Percentiles rank a stretch among this genome's conserved stretches.
These are phyloP conservation scores for Cardamine resedifolia DNA, from an alignment of 345 rosid species.

Conservation along the genomic window DNA sequence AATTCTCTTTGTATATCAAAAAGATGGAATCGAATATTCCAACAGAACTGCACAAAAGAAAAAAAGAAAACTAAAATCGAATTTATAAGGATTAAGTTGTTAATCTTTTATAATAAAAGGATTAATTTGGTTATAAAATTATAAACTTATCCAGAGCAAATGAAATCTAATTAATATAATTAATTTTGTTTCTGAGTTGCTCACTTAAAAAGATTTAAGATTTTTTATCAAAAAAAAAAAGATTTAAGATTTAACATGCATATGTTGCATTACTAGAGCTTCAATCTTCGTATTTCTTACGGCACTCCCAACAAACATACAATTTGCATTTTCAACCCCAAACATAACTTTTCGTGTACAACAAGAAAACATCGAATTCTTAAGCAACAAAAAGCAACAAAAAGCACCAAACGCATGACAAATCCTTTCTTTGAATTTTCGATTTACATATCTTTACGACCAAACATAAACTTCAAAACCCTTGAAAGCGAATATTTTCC, in stretches of 20 bases:
- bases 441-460: constrained; percentile 33
- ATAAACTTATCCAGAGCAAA: neutral
- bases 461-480: constrained; percentile 10
- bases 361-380: constrained; percentile 6
- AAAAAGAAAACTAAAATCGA: neutral
- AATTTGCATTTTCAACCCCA: neutral
- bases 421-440: constrained; percentile 13
- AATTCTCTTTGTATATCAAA: neutral
- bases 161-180: too few relatives aligned
- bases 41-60: neutral
- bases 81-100: neutral
- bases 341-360: neutral
- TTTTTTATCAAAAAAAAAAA: too few relatives aligned
- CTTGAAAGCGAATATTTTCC: neutral
- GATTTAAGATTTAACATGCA: neutral
- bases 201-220: too few relatives aligned
- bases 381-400: too few relatives aligned
- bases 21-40: too few relatives aligned
- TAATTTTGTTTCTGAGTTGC: neutral
- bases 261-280: neutral
- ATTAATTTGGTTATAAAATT: too few relatives aligned
- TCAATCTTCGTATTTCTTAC: neutral
- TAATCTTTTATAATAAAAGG: too few relatives aligned
- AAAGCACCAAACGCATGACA: constrained; percentile 21
- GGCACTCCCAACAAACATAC: constrained; percentile 4